phyloP scores from a whole-genome alignment of 163 green algal species.

The Prototheca cutis region DNA sequence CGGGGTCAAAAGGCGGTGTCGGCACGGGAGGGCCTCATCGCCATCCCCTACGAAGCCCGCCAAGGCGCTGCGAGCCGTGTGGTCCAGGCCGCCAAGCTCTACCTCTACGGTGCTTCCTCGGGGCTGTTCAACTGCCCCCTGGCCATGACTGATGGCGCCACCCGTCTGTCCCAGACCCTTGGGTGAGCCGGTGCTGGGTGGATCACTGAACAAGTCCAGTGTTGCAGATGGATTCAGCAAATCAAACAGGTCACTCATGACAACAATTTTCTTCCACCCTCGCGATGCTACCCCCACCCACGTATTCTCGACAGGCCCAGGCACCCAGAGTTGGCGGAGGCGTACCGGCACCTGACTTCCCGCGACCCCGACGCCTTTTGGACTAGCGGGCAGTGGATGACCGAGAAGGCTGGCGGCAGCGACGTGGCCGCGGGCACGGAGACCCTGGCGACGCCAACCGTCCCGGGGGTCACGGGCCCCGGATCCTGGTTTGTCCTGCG shows the following conservation, averaged over 20 bases:
- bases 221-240: no score
- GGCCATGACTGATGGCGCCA: slow-evolving; percentile 22
- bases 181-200: no score
- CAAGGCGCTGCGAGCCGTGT: slow-evolving; percentile 3
- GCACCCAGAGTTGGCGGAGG: slow-evolving; percentile 2
- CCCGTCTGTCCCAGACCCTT: slow-evolving; percentile 7
- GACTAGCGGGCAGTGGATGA: slow-evolving; percentile 20
- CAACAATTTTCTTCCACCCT: not conserved
- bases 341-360: slow-evolving; percentile 7
- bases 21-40: slow-evolving; percentile 16
- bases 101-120: slow-evolving; percentile 13
- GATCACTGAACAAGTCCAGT: no score
- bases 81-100: slow-evolving; percentile 20
- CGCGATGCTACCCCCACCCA: not conserved
- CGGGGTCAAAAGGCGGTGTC: slow-evolving; percentile 6
- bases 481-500: slow-evolving; percentile 13
- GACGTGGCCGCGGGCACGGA: slow-evolving; percentile 12
- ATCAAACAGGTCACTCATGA: no score
- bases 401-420: slow-evolving; percentile 7
- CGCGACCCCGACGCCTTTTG: slow-evolving; percentile 11
- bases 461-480: not conserved
- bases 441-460: slow-evolving; percentile 5
- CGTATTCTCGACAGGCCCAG: not conserved
- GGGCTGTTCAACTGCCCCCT: slow-evolving; percentile 24
- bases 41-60: slow-evolving; percentile 12